Percentiles rank a stretch among this genome's conserved stretches.
Evolutionary conservation across 2,329 filamentous ascomycete species (phyloP).

Genomic region (Lecanicillium sp.): DNA sequence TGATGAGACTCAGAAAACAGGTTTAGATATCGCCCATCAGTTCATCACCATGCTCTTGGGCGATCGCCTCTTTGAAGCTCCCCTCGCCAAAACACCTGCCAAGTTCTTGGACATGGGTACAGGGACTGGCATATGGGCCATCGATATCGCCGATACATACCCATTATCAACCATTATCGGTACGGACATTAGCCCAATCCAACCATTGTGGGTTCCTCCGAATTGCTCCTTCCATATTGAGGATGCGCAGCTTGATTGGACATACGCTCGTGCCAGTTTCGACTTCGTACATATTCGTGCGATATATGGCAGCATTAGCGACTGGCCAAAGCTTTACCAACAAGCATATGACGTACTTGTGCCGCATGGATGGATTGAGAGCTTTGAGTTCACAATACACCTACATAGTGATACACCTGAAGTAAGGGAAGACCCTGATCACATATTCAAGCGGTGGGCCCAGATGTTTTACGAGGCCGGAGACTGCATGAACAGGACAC

Average conservation of each 20-base stretch:
- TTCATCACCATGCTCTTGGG: conserved; percentile 15
- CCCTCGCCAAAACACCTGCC: neutral
- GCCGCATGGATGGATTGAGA: conserved; percentile 42
- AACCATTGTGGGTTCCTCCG: conserved; percentile 29
- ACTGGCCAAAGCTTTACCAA: conserved; percentile 13
- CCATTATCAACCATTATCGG: conserved; percentile 29
- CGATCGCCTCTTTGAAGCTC: conserved; percentile 12
- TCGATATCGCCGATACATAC: conserved; percentile 26
- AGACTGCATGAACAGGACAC: conserved; percentile 15
- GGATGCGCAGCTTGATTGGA: conserved; percentile 24
- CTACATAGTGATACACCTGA: conserved; percentile 14
- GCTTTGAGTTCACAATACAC: conserved; percentile 15
- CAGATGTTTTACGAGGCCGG: conserved; percentile 16
- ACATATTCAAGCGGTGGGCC: conserved; percentile 19
- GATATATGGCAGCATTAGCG: conserved; percentile 26
- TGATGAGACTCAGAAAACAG: conserved; percentile 16
- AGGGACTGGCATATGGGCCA: conserved; percentile 36
- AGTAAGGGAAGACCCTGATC: conserved; percentile 14
- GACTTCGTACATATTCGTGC: conserved; percentile 23
- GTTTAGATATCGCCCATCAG: conserved; percentile 17
- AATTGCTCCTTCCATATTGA: conserved; percentile 31
- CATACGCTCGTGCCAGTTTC: conserved; percentile 13
- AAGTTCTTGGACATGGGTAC: conserved; percentile 9
- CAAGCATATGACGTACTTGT: conserved; percentile 38
- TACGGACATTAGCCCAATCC: conserved; percentile 30